These are phyloP conservation scores for Orbilia blumenaviensis DNA, from an alignment of 2,329 filamentous ascomycete genomes.

Conservation along the genomic window DNA sequence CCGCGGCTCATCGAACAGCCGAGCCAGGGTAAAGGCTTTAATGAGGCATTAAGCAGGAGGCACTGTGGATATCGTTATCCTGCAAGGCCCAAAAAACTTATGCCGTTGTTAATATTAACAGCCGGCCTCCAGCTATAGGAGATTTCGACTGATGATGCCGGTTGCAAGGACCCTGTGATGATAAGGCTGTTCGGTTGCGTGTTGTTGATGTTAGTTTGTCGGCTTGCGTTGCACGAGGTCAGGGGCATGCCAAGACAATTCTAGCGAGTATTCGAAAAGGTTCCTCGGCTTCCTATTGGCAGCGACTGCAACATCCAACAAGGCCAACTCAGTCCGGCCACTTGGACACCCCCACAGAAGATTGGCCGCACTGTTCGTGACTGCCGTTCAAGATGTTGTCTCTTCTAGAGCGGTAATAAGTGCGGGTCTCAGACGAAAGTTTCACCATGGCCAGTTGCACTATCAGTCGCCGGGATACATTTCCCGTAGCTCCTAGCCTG, in stretches of 20 bases:
- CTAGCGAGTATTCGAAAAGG: constrained; percentile 1
- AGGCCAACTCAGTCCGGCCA: constrained; percentile 16
- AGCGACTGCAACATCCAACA: constrained; percentile 23
- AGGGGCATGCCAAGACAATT: constrained; percentile 9
- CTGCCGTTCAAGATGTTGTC: not conserved
- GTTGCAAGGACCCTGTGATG: too few species aligned
- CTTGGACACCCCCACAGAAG: not conserved
- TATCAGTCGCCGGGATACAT: not conserved
- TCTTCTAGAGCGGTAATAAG: not conserved
- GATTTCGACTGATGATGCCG: not conserved
- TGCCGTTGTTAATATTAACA: not conserved
- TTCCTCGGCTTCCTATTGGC: constrained; percentile 19
- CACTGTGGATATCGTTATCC: not conserved
- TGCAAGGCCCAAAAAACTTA: not conserved
- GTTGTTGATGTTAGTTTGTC: constrained; percentile 5
- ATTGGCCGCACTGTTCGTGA: not conserved
- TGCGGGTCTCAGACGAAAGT: not conserved
- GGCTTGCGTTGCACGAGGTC: constrained; percentile 10
- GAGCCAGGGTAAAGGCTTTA: not conserved
- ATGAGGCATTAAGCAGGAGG: constrained; percentile 12
- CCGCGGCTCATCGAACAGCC: constrained; percentile 23
- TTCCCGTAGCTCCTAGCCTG: constrained; percentile 11
- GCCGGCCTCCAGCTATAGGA: not conserved
- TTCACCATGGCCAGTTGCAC: not conserved
- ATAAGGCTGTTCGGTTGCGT: constrained; percentile 8